Evolutionary conservation across 2,329 filamentous ascomycete species (phyloP).

Genomic region (Colletotrichum shisoi): DNA sequence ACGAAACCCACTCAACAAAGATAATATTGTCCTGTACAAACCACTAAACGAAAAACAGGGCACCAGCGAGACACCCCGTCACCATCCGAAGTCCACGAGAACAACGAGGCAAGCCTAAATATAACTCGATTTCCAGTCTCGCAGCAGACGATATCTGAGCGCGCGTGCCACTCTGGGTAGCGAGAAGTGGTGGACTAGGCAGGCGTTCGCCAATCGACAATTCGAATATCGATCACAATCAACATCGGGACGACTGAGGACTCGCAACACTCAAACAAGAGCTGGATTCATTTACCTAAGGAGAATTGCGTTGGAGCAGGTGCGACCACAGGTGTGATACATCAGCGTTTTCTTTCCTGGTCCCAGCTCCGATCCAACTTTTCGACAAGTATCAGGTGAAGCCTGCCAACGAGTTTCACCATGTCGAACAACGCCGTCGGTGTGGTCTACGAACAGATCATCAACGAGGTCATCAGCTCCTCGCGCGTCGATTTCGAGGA

Average conservation of each 20-base stretch:
- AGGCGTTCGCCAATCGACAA: conserved; percentile 12
- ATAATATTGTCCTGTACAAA: conserved; percentile 53
- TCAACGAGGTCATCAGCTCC: conserved; percentile 86
- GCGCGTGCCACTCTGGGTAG: conserved; percentile 31
- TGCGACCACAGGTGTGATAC: neutral
- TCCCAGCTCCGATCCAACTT: neutral
- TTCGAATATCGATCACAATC: conserved; percentile 8
- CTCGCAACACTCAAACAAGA: neutral
- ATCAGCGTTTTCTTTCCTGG: neutral
- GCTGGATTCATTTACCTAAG: neutral
- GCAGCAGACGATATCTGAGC: conserved; percentile 3
- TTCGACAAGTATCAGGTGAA: conserved; percentile 1
- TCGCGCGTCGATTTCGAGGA: conserved; percentile 97
- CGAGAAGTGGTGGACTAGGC: conserved; percentile 33
- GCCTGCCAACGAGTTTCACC: conserved; percentile 41
- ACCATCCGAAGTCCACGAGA: conserved; percentile 12
- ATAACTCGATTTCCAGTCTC: neutral
- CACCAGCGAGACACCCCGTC: conserved; percentile 35
- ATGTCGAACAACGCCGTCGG: conserved; percentile 73
- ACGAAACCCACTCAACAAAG: conserved; percentile 46
- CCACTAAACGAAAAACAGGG: conserved; percentile 44
- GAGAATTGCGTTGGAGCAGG: neutral
- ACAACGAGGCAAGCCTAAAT: neutral
- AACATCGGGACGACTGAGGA: conserved; percentile 3
- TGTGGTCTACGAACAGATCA: conserved; percentile 79